Conservation (phyloP, 2,329 filamentous ascomycete genomes). For the Chaetothyriales sp. region DNA sequence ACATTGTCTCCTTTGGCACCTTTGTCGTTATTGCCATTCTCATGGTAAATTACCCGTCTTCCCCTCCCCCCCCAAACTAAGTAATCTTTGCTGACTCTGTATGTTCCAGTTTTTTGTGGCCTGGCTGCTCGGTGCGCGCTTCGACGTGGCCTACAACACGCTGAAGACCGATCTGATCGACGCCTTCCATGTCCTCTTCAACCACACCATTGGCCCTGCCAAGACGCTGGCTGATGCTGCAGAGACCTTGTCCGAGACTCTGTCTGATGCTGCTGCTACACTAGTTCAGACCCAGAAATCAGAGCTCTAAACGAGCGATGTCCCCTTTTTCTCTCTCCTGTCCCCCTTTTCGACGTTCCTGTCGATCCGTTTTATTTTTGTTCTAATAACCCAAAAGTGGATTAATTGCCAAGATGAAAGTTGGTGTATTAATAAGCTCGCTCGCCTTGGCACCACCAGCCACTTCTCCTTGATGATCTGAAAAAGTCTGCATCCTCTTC, state of each 20-base stretch:
- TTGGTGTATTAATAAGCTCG: too few species aligned
- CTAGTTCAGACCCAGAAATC: background rate
- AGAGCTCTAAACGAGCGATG: background rate
- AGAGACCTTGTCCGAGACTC: background rate
- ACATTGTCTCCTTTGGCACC: conserved; percentile 50
- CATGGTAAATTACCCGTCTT: conserved; percentile 50
- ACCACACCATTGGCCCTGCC: conserved; percentile 1
- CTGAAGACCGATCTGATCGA: conserved; percentile 29
- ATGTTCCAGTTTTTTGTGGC: conserved; percentile 53
- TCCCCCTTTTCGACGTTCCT: background rate
- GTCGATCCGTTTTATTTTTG: background rate
- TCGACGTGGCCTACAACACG: conserved; percentile 53
- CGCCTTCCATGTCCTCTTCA: conserved; percentile 2
- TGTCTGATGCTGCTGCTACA: background rate
- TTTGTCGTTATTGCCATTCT: conserved; percentile 54
- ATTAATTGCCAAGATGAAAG: background rate
- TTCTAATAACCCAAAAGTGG: background rate
- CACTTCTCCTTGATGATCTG: too few species aligned
- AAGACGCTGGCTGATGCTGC: background rate
- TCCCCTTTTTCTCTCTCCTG: background rate
- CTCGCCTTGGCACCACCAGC: too few species aligned
- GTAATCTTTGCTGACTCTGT: background rate
- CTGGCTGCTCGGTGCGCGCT: conserved; percentile 66
- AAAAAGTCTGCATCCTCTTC: too few species aligned
- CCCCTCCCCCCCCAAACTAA: background rate